Percentiles rank a stretch among this genome's conserved stretches.
Conservation (phyloP, 1,139 yeast species). For the Yamadazyma mexicana region DNA sequence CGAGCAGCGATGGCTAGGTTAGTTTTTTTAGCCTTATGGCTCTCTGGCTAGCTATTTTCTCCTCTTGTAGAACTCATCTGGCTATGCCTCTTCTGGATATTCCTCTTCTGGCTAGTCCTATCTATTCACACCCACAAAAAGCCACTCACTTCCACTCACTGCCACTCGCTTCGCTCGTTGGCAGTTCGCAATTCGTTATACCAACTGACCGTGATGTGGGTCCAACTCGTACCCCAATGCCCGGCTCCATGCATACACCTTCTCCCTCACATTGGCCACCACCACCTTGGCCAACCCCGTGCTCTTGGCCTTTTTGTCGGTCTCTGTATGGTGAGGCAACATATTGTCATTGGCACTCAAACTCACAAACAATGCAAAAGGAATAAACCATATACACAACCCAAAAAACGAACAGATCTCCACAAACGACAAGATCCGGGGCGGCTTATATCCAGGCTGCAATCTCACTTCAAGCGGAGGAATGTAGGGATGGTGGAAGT, state of each 20-base stretch:
- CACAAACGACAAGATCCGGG: conserved; percentile 76
- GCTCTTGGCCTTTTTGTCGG: conserved; percentile 33
- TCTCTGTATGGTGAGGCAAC: conserved; percentile 60
- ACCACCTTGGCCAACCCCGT: conserved; percentile 56
- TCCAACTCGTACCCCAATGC: conserved; percentile 65
- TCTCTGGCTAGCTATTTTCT: too few relatives aligned
- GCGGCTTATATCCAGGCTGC: conserved; percentile 58
- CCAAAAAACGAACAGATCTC: conserved; percentile 96
- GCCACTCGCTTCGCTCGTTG: too few relatives aligned
- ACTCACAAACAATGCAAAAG: conserved; percentile 89
- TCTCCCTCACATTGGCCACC: conserved; percentile 54
- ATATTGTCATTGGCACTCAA: conserved; percentile 90
- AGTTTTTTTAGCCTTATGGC: too few relatives aligned
- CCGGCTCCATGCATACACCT: conserved; percentile 48
- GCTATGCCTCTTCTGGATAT: too few relatives aligned
- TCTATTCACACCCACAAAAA: too few relatives aligned
- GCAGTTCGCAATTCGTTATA: too few relatives aligned
- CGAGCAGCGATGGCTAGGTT: too few relatives aligned
- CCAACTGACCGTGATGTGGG: conserved; percentile 54
- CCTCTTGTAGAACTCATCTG: too few relatives aligned
- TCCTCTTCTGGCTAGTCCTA: too few relatives aligned
- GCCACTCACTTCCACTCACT: too few relatives aligned
- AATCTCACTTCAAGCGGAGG: conserved; percentile 59
- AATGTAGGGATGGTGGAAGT: conserved; percentile 69
- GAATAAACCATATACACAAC: conserved; percentile 89